A percentile compares a stretch with the other conserved stretches of the same genome.
Evolutionary conservation across 176 grass and related monocot species (phyloP).

Genomic region (Ananas comosus): DNA sequence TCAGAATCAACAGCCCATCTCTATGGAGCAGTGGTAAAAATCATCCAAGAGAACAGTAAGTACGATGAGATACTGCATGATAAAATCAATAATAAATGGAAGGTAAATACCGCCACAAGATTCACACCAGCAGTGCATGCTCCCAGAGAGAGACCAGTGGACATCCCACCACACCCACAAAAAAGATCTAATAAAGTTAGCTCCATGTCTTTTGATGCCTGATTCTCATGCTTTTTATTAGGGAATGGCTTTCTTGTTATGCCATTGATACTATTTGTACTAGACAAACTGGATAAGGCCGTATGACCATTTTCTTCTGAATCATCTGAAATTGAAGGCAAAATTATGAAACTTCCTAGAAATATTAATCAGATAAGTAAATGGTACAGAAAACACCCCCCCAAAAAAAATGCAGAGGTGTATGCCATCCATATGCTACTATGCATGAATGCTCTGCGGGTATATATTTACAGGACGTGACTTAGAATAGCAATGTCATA

Average conservation of each 20-base stretch:
- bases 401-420: too few relatives aligned
- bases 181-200: slow-evolving; percentile 79
- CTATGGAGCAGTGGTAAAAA: slow-evolving; percentile 30
- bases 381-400: slow-evolving; percentile 1
- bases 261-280: slow-evolving; percentile 17
- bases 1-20: slow-evolving; percentile 83
- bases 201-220: slow-evolving; percentile 35
- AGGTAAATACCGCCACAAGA: slow-evolving; percentile 56
- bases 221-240: slow-evolving; percentile 28
- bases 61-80: not conserved
- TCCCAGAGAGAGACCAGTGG: slow-evolving; percentile 81
- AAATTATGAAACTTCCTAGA: not conserved
- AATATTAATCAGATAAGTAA: slow-evolving; percentile 11
- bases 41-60: slow-evolving; percentile 15
- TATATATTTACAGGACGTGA: not conserved
- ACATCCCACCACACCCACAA: slow-evolving; percentile 93
- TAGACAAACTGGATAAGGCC: slow-evolving; percentile 18
- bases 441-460: too few relatives aligned
- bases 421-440: too few relatives aligned
- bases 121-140: slow-evolving; percentile 56
- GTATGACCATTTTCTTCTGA: slow-evolving; percentile 27
- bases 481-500: not conserved
- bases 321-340: slow-evolving; percentile 29
- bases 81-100: slow-evolving; percentile 2
- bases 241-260: slow-evolving; percentile 15